These are phyloP conservation scores for Arbutus unedo DNA, from an alignment of 148 eudicot species.

Conservation along the genomic window DNA sequence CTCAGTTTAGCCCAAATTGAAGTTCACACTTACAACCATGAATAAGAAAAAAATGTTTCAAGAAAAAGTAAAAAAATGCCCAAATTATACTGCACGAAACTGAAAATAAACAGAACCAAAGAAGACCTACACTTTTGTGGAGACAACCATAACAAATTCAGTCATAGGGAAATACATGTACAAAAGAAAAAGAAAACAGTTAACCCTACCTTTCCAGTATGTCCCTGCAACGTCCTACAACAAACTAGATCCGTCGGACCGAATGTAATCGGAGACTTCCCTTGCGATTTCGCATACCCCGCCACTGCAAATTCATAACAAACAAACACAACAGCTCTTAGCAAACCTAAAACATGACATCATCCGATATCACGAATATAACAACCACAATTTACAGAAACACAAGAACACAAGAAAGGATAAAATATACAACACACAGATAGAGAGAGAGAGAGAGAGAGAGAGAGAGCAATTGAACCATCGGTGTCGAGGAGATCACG, in stretches of 20 bases:
- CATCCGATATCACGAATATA: not conserved
- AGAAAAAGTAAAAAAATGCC: not conserved
- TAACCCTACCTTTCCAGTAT: conserved; percentile 74
- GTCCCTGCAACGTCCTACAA: conserved; percentile 95
- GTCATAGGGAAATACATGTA: not conserved
- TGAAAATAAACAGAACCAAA: not conserved
- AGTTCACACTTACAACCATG: not conserved
- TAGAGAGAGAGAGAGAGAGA: not conserved
- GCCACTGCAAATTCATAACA: conserved; percentile 50
- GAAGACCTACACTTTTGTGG: not conserved
- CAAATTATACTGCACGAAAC: not conserved
- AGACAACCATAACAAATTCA: not conserved
- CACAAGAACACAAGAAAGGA: not conserved
- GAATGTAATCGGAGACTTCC: conserved; percentile 70
- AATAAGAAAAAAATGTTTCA: not conserved
- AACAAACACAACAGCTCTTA: conserved; percentile 7
- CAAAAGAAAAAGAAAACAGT: not conserved
- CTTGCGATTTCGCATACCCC: conserved; percentile 69
- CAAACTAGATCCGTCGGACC: conserved; percentile 94
- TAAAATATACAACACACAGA: not conserved
- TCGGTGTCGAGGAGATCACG: conserved; percentile 78
- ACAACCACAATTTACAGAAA: not conserved
- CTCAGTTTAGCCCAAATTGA: not conserved
- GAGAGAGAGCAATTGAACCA: conserved; percentile 30
- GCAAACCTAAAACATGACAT: not conserved